These are phyloP conservation scores for Melanomma pulvis-pyrius DNA, from an alignment of 495 filamentous ascomycete species.

Conservation along the genomic window DNA sequence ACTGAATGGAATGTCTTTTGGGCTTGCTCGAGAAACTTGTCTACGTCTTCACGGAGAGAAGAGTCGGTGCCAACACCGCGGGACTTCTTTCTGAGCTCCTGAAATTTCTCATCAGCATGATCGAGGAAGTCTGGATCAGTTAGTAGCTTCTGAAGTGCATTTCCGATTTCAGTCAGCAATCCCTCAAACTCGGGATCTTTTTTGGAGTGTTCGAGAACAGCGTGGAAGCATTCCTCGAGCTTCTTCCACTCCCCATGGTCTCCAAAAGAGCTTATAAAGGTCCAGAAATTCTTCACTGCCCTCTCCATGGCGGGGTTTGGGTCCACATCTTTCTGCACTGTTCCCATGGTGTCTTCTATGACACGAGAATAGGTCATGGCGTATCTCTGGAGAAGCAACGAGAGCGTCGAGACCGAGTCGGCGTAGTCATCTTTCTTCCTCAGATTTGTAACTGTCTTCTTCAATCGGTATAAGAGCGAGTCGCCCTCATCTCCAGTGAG, in stretches of 20 bases:
- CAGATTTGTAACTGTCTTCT: slow-evolving; percentile 73
- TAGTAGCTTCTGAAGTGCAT: slow-evolving; percentile 76
- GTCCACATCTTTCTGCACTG: slow-evolving; percentile 68
- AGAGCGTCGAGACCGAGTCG: slow-evolving; percentile 79
- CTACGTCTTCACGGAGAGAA: slow-evolving; percentile 70
- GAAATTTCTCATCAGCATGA: slow-evolving; percentile 67
- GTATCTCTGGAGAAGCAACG: slow-evolving; percentile 75
- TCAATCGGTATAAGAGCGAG: slow-evolving; percentile 72
- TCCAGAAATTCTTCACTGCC: slow-evolving; percentile 77
- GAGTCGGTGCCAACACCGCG: slow-evolving; percentile 65
- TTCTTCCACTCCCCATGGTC: slow-evolving; percentile 72
- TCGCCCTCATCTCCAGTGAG: slow-evolving; percentile 69
- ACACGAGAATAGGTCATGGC: slow-evolving; percentile 74
- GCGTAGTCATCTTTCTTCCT: slow-evolving; percentile 77
- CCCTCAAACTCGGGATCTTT: slow-evolving; percentile 83
- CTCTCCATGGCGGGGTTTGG: slow-evolving; percentile 73
- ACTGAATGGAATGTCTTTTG: slow-evolving; percentile 69
- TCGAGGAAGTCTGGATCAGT: slow-evolving; percentile 84
- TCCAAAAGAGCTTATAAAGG: slow-evolving; percentile 76
- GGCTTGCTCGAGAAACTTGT: slow-evolving; percentile 69
- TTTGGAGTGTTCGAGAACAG: slow-evolving; percentile 72
- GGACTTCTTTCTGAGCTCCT: slow-evolving; percentile 69
- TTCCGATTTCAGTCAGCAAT: slow-evolving; percentile 69
- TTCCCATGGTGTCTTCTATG: slow-evolving; percentile 61
- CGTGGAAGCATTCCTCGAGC: slow-evolving; percentile 65